phyloP scores from a whole-genome alignment of 2,329 filamentous ascomycete genomes.

The Atkinsonella hypoxylon region DNA sequence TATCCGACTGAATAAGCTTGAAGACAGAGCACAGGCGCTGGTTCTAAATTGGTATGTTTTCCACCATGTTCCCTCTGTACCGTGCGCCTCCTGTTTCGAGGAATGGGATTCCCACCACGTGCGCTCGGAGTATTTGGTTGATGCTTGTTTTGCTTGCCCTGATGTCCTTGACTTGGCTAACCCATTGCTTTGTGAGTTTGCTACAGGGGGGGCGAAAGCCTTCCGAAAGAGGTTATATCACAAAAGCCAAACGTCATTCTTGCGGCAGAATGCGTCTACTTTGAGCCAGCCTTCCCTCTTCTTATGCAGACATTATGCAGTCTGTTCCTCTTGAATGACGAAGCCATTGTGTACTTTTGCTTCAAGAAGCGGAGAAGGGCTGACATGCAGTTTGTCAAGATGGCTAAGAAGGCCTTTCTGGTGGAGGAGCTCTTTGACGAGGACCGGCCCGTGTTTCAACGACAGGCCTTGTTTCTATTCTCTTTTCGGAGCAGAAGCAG shows the following conservation, averaged over 20 bases:
- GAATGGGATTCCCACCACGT: neutral
- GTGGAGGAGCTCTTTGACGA: conserved; percentile 52
- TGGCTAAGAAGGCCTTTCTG: conserved; percentile 53
- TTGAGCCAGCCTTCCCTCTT: conserved; percentile 87
- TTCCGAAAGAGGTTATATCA: conserved; percentile 39
- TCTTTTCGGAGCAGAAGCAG: conserved; percentile 30
- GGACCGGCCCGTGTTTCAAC: conserved; percentile 43
- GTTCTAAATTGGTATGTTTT: conserved; percentile 67
- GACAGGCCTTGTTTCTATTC: conserved; percentile 49
- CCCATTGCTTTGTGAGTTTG: neutral
- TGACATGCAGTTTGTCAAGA: conserved; percentile 63
- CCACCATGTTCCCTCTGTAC: too few relatives aligned
- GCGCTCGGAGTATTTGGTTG: neutral
- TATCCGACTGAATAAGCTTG: conserved; percentile 65
- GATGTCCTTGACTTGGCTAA: conserved; percentile 1
- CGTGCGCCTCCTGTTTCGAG: neutral
- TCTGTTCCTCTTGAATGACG: conserved; percentile 60
- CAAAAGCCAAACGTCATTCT: conserved; percentile 67
- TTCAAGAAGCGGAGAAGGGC: conserved; percentile 87
- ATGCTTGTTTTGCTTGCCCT: neutral
- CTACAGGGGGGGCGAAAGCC: conserved; percentile 50
- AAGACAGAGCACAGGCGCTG: conserved; percentile 48
- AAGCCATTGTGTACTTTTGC: conserved; percentile 63
- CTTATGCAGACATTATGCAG: conserved; percentile 67
- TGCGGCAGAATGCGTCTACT: conserved; percentile 96